Base-by-base conservation (phyloP, 306 rosid genomes). In the Casuarina glauca region DNA sequence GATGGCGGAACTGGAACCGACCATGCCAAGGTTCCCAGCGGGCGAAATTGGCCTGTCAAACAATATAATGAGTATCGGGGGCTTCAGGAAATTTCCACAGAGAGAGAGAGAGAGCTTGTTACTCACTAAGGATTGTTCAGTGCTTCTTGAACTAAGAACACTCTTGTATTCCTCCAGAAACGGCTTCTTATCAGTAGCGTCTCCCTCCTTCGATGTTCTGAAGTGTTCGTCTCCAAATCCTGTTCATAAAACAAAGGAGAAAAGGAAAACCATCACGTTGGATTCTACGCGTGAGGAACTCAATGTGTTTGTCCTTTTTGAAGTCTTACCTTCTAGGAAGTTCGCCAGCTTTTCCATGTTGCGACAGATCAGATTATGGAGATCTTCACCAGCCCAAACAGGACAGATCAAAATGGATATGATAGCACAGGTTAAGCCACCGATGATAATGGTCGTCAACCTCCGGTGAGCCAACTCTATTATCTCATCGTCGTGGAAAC, bases 371-470 rank as follows among this genome's bases (percentile, higher is more conserved):
- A 85, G 84, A 73, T 84, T 83, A 57, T 90, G 98, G 64, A 94
- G 88, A 75, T 94, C 98, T 82, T 89, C 87, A 44, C 97, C 97
- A 17, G 96, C 97, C 97, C 97, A 94, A 6, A 91, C 97, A 48
- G 98, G 98, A 35, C 87, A 89, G 73, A 94, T 83, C 20, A 87
- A 79, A 74, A 90, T 85, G 57, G 94, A 89, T 35, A 94, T 80
- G 76, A 87, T 53, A 1, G 89, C 88, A 85, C 97, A 90, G 20
- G 88, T 82, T 3, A 77, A 81, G 19, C 92, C 89, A n/a, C 98
- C 97, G 41, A 94, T 79, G 57, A 91, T 48, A 15, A 89, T 85
- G 35, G 97, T 94, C 0, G 91, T 85, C n/a, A 94, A 69, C 76
- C 97, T 89, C 60, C 81, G 86, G 17, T 82, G 82, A 43, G 97